A percentile compares a stretch with the other conserved stretches of the same genome.
Evolutionary conservation across 768 basidiomycete genomes (phyloP).

Genomic region (Hygrocybe punicea): DNA sequence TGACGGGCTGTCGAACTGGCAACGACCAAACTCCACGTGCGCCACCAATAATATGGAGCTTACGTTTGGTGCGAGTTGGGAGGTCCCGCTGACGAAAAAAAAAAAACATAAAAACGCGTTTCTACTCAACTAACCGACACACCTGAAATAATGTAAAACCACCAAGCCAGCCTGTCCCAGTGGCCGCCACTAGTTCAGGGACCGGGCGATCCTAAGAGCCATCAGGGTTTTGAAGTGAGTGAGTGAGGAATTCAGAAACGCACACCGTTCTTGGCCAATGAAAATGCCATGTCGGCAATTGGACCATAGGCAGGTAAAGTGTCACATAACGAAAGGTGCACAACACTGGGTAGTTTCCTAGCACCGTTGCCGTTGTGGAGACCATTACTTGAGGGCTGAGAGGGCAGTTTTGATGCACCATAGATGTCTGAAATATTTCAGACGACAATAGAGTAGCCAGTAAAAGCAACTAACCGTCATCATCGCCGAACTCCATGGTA

Average conservation of each 20-base stretch:
- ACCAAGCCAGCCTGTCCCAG: conserved; percentile 70
- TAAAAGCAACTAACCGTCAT: conserved; percentile 46
- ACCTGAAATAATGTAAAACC: conserved; percentile 88
- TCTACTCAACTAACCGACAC: conserved; percentile 12
- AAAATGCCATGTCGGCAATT: conserved; percentile 73
- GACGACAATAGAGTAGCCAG: no score
- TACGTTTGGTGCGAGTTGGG: conserved; percentile 69
- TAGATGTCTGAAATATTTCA: conserved; percentile 39
- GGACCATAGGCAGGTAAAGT: conserved; percentile 70
- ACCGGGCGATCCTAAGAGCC: conserved; percentile 58
- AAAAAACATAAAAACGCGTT: neutral
- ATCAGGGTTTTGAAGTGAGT: neutral
- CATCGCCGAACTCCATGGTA: conserved; percentile 79
- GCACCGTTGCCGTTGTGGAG: conserved; percentile 22
- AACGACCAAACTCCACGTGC: conserved; percentile 83
- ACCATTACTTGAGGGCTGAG: conserved; percentile 42
- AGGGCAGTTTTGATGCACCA: conserved; percentile 37
- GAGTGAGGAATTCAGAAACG: conserved; percentile 19
- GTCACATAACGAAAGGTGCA: conserved; percentile 69
- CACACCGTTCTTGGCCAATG: conserved; percentile 68
- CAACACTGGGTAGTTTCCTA: conserved; percentile 57
- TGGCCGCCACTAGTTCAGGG: conserved; percentile 81
- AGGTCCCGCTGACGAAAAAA: conserved; percentile 76
- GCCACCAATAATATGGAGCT: conserved; percentile 73
- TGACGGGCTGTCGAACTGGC: conserved; percentile 67